Evolutionary conservation across 2,329 filamentous ascomycete genomes (phyloP).

Genomic region (Curvularia sp.): DNA sequence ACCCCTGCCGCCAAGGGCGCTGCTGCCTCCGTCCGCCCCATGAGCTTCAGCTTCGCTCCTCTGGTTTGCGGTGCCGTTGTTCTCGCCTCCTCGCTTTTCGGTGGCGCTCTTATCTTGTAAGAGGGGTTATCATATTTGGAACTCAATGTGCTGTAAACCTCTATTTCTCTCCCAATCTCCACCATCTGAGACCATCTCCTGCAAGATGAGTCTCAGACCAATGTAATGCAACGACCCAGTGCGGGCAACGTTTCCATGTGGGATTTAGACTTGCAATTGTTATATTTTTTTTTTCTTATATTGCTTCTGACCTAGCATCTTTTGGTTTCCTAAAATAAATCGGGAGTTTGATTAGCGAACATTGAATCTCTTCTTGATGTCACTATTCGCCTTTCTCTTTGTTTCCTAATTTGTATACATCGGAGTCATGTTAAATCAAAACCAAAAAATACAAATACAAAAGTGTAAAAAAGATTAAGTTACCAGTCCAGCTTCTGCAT

Average conservation of each 20-base stretch:
- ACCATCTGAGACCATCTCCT: not conserved
- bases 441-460: not conserved
- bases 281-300: not conserved
- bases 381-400: not conserved
- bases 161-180: conserved; percentile 1
- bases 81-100: conserved; percentile 60
- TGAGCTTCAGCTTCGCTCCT: conserved; percentile 58
- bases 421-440: not conserved
- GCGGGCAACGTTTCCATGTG: conserved; percentile 37
- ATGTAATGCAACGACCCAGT: conserved; percentile 39
- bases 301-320: not conserved
- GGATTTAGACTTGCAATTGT: conserved; percentile 4
- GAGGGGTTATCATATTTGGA: not conserved
- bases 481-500: not conserved
- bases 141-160: not conserved
- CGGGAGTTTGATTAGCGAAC: not conserved
- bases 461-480: not conserved
- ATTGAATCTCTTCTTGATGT: not conserved
- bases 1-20: conserved; percentile 43
- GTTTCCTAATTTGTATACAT: not conserved
- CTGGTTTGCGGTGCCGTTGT: conserved; percentile 61
- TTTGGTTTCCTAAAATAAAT: not conserved
- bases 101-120: conserved; percentile 56
- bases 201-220: conserved; percentile 13
- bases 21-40: conserved; percentile 53